Conservation (phyloP, 108 stramenopile species). For the Epithemia pelagica region DNA sequence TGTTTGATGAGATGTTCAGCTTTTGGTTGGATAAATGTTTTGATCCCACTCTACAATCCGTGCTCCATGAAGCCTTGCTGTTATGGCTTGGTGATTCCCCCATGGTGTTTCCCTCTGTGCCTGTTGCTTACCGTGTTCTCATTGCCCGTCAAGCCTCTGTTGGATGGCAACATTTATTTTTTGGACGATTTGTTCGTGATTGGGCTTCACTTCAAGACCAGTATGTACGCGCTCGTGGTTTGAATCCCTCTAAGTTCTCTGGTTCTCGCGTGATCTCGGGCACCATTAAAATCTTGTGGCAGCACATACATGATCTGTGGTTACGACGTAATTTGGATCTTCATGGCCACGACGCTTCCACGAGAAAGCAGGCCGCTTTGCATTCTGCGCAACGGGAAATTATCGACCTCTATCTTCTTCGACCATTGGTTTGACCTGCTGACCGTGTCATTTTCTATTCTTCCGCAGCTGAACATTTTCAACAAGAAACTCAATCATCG, state of each 20-base stretch:
- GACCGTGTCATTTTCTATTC: not conserved
- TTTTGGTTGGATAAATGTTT: not conserved
- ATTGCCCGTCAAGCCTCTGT: not conserved
- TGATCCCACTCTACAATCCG: not conserved
- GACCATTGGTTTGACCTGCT: not conserved
- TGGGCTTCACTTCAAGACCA: not conserved
- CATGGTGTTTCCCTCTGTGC: not conserved
- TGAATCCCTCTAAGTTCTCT: not conserved
- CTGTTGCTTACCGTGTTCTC: not conserved
- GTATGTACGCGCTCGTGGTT: not conserved
- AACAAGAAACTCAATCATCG: not conserved
- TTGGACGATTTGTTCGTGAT: not conserved
- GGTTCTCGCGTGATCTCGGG: not conserved
- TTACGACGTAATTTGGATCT: not conserved
- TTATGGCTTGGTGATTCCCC: not conserved
- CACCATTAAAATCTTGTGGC: not conserved
- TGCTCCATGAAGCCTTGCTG: not conserved
- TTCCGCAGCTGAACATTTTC: not conserved
- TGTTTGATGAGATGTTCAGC: not conserved
- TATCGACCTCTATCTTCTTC: not conserved
- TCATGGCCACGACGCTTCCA: not conserved
- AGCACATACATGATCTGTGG: not conserved
- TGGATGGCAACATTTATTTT: not conserved
- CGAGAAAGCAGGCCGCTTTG: not conserved
- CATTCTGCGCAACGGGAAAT: not conserved